Evolutionary conservation across 768 basidiomycete species (phyloP), one percentile per base, ranked within the genome.

Genomic region (Termitomyces sp.): DNA sequence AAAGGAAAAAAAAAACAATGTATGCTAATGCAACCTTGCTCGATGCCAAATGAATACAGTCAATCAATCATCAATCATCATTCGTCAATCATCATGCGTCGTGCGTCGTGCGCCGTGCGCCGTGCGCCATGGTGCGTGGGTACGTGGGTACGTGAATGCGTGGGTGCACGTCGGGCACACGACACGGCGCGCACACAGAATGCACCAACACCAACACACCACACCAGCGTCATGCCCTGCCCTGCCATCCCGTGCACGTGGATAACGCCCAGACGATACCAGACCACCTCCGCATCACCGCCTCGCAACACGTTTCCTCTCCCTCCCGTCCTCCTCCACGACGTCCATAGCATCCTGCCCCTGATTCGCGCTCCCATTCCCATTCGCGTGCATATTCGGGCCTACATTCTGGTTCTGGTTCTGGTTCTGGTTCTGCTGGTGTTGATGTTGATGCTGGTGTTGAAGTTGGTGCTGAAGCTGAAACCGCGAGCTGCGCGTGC

Each of bases 281-380:
- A 11, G 9, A 2, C 34, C 42, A 20, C 12, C 3, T 1, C 42
- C 2, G 1, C 27, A 31, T 76, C 68, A 91, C 62, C 89, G 77
- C 65, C 89, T 77, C 11, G 88, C 79, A 36, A 88, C 80, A 49
- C 90, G 80, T 67, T 92, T 92, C 66, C 90, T 76, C 67, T 91
- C 89, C 56, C 89, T 79, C 2, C 80, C 80, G 15, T 89, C 88
- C 54, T 91, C 90, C 64, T 92, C 90, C 27, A 27, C 27, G 18
- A 91, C 76, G 44, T 91, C 88, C 83, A 72, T 66, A 53, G 69
- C 49, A 24, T 69, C 61, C 66, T 54, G 69, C 46, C 27, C 67
- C 33, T 33, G 20, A 22, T 8, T 34, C 33, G 11, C 11, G n/a
- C 13, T 50, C 33, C n/a, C 48, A 20, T 44, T 44, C 11, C n/a